Conservation (phyloP, 768 basidiomycete species). For the Termitomyces sp. region DNA sequence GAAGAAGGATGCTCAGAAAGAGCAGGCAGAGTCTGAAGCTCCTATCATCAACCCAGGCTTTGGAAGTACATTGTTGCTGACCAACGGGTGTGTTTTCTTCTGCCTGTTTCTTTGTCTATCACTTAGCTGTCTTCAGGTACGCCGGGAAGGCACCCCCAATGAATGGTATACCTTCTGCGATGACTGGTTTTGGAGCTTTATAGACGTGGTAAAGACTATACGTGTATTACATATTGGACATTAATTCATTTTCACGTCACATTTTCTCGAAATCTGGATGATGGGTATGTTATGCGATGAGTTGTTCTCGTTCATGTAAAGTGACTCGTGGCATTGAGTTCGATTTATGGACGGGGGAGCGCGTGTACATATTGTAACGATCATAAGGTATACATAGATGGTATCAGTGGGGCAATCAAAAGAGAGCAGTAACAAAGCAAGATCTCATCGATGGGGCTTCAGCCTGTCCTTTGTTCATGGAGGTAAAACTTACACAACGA, state of each 20-base stretch:
- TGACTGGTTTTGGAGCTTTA: slow-evolving; percentile 58
- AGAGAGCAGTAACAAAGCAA: not conserved
- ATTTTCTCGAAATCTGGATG: not conserved
- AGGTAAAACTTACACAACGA: slow-evolving; percentile 47
- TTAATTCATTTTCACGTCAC: slow-evolving; percentile 16
- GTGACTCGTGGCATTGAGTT: not conserved
- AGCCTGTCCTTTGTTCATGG: not conserved
- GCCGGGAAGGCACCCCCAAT: slow-evolving; percentile 61
- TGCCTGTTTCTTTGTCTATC: slow-evolving; percentile 4
- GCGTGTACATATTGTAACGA: slow-evolving; percentile 1
- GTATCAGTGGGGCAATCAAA: slow-evolving; percentile 10
- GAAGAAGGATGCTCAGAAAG: slow-evolving; percentile 84
- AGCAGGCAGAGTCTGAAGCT: slow-evolving; percentile 80
- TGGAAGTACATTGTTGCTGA: slow-evolving; percentile 57
- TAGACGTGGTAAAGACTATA: slow-evolving; percentile 16
- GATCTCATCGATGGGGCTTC: not conserved
- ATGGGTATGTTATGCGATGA: not conserved
- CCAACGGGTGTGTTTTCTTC: slow-evolving; percentile 58
- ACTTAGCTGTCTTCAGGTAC: slow-evolving; percentile 34
- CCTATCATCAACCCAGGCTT: slow-evolving; percentile 84
- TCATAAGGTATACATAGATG: slow-evolving; percentile 18
- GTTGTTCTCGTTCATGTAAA: not conserved
- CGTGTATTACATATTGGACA: slow-evolving; percentile 25
- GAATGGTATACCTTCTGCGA: slow-evolving; percentile 68
- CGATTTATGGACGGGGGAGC: not conserved